A percentile compares a stretch with the other conserved stretches of the same genome.
phyloP scores from a whole-genome alignment of 768 basidiomycete species.

The Grammothele lineata region DNA sequence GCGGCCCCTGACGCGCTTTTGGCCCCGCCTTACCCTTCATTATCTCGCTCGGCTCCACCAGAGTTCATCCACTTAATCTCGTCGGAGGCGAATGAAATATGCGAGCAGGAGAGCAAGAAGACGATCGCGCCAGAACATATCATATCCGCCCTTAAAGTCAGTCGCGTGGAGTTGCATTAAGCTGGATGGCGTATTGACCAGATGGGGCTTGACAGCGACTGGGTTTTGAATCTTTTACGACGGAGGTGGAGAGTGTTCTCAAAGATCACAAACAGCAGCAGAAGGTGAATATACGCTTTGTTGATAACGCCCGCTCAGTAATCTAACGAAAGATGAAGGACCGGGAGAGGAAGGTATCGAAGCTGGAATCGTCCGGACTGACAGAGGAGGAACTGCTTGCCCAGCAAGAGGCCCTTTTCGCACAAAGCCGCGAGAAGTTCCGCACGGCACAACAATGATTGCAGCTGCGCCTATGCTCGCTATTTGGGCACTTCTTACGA shows the following conservation, averaged over 20 bases:
- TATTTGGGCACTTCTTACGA: neutral
- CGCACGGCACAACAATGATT: constrained; percentile 51
- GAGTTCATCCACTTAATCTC: constrained; percentile 99
- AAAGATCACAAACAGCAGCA: constrained; percentile 96
- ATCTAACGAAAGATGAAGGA: constrained; percentile 45
- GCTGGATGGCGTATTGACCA: too few species aligned
- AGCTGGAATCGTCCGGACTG: constrained; percentile 83
- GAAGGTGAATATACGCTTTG: constrained; percentile 57
- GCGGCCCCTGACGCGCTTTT: constrained; percentile 4
- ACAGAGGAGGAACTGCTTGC: constrained; percentile 86
- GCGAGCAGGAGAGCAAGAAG: constrained; percentile 97
- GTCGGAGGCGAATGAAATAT: constrained; percentile 96
- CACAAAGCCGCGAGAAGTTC: constrained; percentile 81
- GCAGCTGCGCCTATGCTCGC: neutral
- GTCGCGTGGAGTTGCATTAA: constrained; percentile 18
- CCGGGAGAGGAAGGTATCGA: constrained; percentile 88
- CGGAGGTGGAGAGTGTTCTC: constrained; percentile 88
- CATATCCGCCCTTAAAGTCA: constrained; percentile 82
- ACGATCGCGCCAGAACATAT: constrained; percentile 99
- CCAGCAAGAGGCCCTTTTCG: constrained; percentile 89
- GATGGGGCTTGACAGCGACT: constrained; percentile 52
- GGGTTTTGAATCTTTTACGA: constrained; percentile 87
- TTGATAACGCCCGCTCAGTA: too few species aligned
- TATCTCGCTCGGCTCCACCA: too few species aligned
- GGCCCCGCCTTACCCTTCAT: too few species aligned